Conservation (phyloP, 768 basidiomycete genomes). For the Phaffia australis region DNA sequence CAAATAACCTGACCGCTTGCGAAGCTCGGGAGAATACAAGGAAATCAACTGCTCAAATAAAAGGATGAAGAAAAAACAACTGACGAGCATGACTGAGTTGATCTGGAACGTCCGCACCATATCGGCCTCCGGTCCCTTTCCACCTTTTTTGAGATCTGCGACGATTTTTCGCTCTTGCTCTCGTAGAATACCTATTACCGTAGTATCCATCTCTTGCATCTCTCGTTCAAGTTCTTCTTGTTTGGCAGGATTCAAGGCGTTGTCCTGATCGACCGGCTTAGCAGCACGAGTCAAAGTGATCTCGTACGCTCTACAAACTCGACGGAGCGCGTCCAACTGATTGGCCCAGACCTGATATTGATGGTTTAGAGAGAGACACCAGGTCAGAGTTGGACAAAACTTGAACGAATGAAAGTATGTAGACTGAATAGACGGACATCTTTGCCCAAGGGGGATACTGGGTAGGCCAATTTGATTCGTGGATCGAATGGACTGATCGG, state of each 20-base stretch:
- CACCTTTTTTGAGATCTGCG: not conserved
- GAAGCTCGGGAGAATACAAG: not conserved
- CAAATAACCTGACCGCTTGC: not conserved
- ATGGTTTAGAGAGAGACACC: conserved; percentile 8
- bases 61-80: not conserved
- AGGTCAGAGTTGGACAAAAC: not conserved
- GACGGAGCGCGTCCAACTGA: conserved; percentile 8
- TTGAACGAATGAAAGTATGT: not conserved
- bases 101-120: conserved; percentile 17
- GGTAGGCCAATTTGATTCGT: conserved; percentile 20
- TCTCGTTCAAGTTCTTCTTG: conserved; percentile 9
- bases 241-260: not conserved
- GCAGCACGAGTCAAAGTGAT: conserved; percentile 3
- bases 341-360: not conserved
- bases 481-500: conserved; percentile 17
- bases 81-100: conserved; percentile 18
- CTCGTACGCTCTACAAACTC: conserved; percentile 11
- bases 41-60: not conserved
- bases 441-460: not conserved
- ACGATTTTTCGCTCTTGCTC: conserved; percentile 11
- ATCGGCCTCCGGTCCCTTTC: conserved; percentile 15
- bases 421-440: conserved; percentile 3
- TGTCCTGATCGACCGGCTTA: not conserved
- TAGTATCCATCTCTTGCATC: conserved; percentile 19
- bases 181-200: conserved; percentile 11